Conservation (phyloP, 164 flowering plant species). For the Magnolia officinalis region DNA sequence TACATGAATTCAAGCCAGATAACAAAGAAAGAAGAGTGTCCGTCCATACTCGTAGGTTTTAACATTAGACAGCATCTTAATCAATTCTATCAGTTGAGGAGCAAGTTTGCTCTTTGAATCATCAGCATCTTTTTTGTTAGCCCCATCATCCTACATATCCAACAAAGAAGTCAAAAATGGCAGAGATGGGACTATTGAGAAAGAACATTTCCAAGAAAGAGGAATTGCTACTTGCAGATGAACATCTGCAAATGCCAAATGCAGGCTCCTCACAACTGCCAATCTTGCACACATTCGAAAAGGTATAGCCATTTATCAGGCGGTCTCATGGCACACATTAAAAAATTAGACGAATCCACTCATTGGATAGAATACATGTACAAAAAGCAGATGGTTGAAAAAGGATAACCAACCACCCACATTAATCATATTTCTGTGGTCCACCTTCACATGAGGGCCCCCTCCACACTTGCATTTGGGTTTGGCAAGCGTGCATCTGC, state of each 20-base stretch:
- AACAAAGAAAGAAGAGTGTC: constrained; percentile 1
- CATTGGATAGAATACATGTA: neutral
- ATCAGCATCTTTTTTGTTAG: constrained; percentile 39
- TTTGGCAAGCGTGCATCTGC: neutral
- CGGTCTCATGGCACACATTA: neutral
- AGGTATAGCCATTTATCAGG: neutral
- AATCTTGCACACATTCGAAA: no score
- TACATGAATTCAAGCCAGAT: neutral
- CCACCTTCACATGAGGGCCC: neutral
- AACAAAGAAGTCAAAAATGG: neutral
- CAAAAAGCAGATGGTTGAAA: no score
- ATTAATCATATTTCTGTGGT: neutral
- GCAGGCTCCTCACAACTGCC: neutral
- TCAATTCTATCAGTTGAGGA: constrained; percentile 62
- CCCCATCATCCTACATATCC: constrained; percentile 78
- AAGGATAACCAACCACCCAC: neutral
- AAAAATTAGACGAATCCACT: neutral
- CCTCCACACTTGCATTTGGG: neutral
- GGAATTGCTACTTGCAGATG: neutral
- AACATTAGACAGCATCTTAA: constrained; percentile 90
- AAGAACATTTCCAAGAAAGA: neutral
- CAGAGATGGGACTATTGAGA: neutral
- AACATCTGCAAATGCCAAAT: constrained; percentile 1
- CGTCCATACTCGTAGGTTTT: constrained; percentile 75
- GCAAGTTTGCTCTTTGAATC: constrained; percentile 54